phyloP scores from a whole-genome alignment of 768 basidiomycete species.

The Sarcodon sp. region DNA sequence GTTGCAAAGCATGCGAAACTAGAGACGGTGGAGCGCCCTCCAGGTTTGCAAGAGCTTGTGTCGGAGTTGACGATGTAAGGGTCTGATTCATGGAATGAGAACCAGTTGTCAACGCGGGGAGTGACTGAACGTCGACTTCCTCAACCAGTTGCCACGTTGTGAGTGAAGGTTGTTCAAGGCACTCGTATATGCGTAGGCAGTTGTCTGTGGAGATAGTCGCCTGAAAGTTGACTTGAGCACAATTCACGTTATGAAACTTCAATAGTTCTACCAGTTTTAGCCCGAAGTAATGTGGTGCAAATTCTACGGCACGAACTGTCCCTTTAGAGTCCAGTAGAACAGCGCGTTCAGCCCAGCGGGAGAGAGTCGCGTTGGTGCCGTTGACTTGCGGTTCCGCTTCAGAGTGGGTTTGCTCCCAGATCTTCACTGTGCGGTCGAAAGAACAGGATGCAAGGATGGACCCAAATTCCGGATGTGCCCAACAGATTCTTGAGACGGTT shows the following conservation, averaged over 20 bases:
- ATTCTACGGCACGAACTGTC: constrained; percentile 77
- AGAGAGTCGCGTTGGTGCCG: constrained; percentile 13
- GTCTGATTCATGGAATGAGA: constrained; percentile 35
- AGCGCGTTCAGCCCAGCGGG: constrained; percentile 64
- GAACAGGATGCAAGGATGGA: constrained; percentile 77
- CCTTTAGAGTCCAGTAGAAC: constrained; percentile 76
- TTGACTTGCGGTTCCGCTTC: constrained; percentile 15
- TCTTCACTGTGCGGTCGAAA: constrained; percentile 84
- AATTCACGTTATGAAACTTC: neutral
- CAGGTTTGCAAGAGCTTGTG: constrained; percentile 38
- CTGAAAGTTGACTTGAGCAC: constrained; percentile 21
- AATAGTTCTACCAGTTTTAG: constrained; percentile 54
- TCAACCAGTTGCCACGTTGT: constrained; percentile 66
- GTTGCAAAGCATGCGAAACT: constrained; percentile 53
- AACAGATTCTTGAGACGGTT: constrained; percentile 68
- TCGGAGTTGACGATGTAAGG: constrained; percentile 56
- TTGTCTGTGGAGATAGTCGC: constrained; percentile 87
- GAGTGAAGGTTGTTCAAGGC: constrained; percentile 61
- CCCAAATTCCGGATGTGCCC: constrained; percentile 92
- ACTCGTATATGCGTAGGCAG: constrained; percentile 81
- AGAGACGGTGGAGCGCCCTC: constrained; percentile 41
- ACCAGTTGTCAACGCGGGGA: constrained; percentile 31
- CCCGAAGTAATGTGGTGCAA: constrained; percentile 79
- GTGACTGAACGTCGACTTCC: constrained; percentile 58
- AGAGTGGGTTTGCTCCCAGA: constrained; percentile 64